Base-by-base conservation (phyloP, 805 yeast genomes). In the Yarrowia keelungensis region DNA sequence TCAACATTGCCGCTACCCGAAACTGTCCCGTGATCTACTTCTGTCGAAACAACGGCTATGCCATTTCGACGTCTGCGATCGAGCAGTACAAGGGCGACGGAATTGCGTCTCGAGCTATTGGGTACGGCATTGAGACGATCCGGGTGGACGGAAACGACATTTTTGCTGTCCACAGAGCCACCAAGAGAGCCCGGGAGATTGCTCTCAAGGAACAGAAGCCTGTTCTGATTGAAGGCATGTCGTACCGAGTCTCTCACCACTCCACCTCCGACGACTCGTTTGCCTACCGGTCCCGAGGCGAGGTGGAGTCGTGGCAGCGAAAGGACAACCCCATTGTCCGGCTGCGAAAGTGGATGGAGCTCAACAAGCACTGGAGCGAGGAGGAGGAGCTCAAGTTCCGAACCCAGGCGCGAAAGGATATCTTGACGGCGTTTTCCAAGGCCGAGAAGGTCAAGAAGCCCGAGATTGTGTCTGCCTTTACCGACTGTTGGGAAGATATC, bases 81-180 rank as follows among this genome's bases (percentile, higher is more conserved):
- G 79, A 77, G 67, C 79, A 77, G 71, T 77, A 76, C 71, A 73
- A 73, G 59, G 79, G 79, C 11, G 79, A 77, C 67, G 79, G 79
- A 10, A 76, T 77, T 68, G 79, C 77, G 14, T 70, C 74, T 58
- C 72, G 79, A 22, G 79, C 78, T 8, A 64, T 72, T 11, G 79
- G 79, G 14, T 77, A 77, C 65, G 79, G 79, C 10, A 77, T 77
- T 36, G 77, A 76, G 36, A 75, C 79, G 19, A 72, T 77, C 16
- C 72, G 79, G n/a, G 78, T 77, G 8, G 79, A 77, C 62, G 79
- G 79, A 1, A 77, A 77, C 69, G 79, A 77, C 66, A 56, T 76
- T 11, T 70, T 74, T 8, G 78, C 77, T 3, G 76, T 76, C 10
- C 71, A 76, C 64, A 41, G 74, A 39, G 78, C 71, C 36, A 75